These are phyloP conservation scores for Leccinum boreale DNA, from an alignment of 768 basidiomycete genomes.

Conservation along the genomic window DNA sequence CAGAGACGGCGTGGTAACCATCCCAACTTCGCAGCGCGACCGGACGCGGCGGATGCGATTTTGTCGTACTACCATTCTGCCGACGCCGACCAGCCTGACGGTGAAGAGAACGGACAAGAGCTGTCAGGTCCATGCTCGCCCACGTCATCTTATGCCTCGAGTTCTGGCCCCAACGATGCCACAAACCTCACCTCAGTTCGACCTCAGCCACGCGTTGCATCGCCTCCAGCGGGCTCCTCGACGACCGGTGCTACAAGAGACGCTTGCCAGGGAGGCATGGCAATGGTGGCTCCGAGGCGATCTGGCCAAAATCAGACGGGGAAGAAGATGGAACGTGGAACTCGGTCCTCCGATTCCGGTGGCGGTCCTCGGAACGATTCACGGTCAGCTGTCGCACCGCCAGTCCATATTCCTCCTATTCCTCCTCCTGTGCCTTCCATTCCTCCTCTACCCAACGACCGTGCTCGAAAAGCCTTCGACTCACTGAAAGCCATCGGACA, in stretches of 20 bases:
- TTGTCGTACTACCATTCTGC: conserved; percentile 57
- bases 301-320: conserved; percentile 27
- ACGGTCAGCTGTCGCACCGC: conserved; percentile 59
- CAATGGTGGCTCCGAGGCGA: conserved; percentile 42
- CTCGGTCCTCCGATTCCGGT: conserved; percentile 22
- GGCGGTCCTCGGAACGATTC: conserved; percentile 30
- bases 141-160: conserved; percentile 30
- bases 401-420: conserved; percentile 51
- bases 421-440: conserved; percentile 39
- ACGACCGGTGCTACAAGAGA: conserved; percentile 39
- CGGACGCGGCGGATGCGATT: conserved; percentile 43
- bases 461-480: conserved; percentile 52
- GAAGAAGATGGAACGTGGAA: conserved; percentile 14
- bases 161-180: conserved; percentile 44
- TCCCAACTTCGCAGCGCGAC: conserved; percentile 7
- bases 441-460: conserved; percentile 19
- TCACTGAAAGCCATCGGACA: conserved; percentile 32
- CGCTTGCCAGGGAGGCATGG: conserved; percentile 57
- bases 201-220: conserved; percentile 17
- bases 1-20: neutral
- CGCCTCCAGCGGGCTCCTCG: conserved; percentile 27
- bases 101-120: conserved; percentile 24
- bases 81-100: conserved; percentile 25
- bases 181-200: conserved; percentile 21
- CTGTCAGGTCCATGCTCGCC: conserved; percentile 12